A percentile compares a stretch with the other conserved stretches of the same genome.
Conservation (phyloP, 2,329 filamentous ascomycete species). For the Colletotrichum sp. region DNA sequence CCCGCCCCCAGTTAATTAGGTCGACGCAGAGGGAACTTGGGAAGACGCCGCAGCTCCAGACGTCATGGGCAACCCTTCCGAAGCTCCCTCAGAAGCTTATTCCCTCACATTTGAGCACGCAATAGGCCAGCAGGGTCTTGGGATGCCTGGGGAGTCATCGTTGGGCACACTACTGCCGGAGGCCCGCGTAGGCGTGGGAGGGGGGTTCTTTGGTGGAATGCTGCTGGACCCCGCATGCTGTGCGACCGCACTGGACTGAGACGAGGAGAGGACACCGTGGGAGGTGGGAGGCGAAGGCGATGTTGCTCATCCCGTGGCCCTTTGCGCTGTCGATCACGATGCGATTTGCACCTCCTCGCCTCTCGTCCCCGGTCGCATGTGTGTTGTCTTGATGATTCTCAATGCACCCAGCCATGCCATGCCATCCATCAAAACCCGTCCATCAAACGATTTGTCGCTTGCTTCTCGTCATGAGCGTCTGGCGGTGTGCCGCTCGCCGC, state of each 20-base stretch:
- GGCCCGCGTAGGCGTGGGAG: neutral
- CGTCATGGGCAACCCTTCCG: slow-evolving; percentile 9
- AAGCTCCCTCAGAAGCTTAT: slow-evolving; percentile 9
- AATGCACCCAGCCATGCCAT: neutral
- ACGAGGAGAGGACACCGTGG: neutral
- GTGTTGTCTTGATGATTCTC: neutral
- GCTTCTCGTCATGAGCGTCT: neutral
- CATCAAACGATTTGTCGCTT: neutral
- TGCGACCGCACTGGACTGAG: neutral
- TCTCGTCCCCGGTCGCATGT: neutral
- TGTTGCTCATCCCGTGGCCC: neutral
- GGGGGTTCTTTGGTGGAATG: neutral
- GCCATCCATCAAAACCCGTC: neutral
- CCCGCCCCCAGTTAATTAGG: neutral
- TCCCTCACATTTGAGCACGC: slow-evolving; percentile 10
- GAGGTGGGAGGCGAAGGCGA: neutral
- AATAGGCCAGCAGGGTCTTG: neutral
- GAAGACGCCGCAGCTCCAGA: neutral
- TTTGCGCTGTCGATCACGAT: neutral
- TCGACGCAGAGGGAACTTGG: neutral
- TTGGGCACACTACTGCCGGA: neutral
- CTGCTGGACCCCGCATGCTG: neutral
- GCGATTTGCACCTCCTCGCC: neutral
- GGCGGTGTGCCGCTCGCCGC: slow-evolving; percentile 4
- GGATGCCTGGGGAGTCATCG: neutral